Evolutionary conservation across 805 yeast genomes (phyloP), one percentile per base, ranked within the genome.

Genomic region (Sporopachydermia quercuum): DNA sequence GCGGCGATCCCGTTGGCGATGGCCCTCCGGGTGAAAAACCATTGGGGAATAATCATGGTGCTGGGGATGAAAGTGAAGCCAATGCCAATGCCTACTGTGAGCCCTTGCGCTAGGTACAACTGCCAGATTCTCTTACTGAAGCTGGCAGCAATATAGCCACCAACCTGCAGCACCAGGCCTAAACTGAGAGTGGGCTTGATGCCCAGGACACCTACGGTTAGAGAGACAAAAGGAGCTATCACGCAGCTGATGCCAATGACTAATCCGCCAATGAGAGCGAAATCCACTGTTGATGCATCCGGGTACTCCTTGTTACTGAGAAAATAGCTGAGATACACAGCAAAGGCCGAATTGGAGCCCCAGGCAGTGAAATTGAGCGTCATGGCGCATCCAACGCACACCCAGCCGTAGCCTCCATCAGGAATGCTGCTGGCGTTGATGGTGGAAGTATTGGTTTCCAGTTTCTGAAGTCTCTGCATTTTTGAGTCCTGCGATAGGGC

Each of bases 401-500:
- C 73, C 80, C 84, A 76, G 2, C 81, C 84, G 42, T 71, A 68
- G 2, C 85, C 85, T 36, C 75, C 78, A 53, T 79, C 87, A 1
- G 78, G 76, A 0, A 68, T 14, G 8, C 8, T 14, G 16, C 16
- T 11, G 11, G 36, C 13, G 16, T 14, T n/a, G n/a, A n/a, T n/a
- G 13, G 30, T 23, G 30, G 30, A 23, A 23, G 30, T n/a, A n/a
- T n/a, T n/a, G n/a, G n/a, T n/a, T n/a, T n/a, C n/a, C n/a, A n/a
- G n/a, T n/a, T n/a, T n/a, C n/a, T n/a, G n/a, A n/a, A n/a, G n/a
- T n/a, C n/a, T n/a, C n/a, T n/a, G n/a, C n/a, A n/a, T n/a, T n/a
- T n/a, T n/a, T n/a, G n/a, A n/a, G n/a, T n/a, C n/a, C n/a, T n/a
- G n/a, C n/a, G n/a, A n/a, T n/a, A n/a, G n/a, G n/a, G n/a, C n/a